phyloP scores from a whole-genome alignment of 805 yeast species.

The Yarrowia sp. region DNA sequence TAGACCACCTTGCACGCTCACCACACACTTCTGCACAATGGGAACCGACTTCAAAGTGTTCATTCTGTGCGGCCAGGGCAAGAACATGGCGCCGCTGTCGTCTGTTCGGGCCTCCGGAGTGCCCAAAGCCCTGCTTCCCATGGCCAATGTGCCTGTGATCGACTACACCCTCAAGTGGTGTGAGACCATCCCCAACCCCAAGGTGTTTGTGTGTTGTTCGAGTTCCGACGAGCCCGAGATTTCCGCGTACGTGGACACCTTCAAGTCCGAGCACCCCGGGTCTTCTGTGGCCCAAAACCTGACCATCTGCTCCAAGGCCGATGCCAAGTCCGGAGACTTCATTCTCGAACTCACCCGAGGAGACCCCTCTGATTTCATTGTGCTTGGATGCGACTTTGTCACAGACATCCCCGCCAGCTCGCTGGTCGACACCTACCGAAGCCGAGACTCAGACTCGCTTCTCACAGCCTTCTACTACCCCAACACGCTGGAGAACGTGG shows the following conservation, averaged over 20 bases:
- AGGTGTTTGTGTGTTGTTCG: slow-evolving; percentile 39
- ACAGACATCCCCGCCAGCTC: slow-evolving; percentile 92
- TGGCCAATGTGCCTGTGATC: slow-evolving; percentile 89
- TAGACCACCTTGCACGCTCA: not conserved
- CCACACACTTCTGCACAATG: not conserved
- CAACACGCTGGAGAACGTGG: slow-evolving; percentile 76
- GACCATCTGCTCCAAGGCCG: slow-evolving; percentile 28
- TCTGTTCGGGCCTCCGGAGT: slow-evolving; percentile 65
- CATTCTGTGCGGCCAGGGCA: slow-evolving; percentile 87
- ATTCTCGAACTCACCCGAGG: slow-evolving; percentile 39
- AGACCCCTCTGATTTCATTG: slow-evolving; percentile 62
- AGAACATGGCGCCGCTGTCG: slow-evolving; percentile 69
- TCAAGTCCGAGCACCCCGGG: not conserved
- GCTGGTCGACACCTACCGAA: slow-evolving; percentile 81
- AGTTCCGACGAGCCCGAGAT: slow-evolving; percentile 9
- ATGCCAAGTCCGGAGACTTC: slow-evolving; percentile 43
- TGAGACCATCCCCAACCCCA: slow-evolving; percentile 61
- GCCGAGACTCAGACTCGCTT: slow-evolving; percentile 72
- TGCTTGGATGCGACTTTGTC: slow-evolving; percentile 92
- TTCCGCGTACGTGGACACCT: slow-evolving; percentile 9
- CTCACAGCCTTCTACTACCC: slow-evolving; percentile 73
- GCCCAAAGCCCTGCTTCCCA: slow-evolving; percentile 85
- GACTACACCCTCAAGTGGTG: slow-evolving; percentile 93
- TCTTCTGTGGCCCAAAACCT: slow-evolving; percentile 6
- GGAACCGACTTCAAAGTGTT: slow-evolving; percentile 92